Base-by-base conservation (phyloP, 805 yeast species). In the Metschnikowia koreensis region DNA sequence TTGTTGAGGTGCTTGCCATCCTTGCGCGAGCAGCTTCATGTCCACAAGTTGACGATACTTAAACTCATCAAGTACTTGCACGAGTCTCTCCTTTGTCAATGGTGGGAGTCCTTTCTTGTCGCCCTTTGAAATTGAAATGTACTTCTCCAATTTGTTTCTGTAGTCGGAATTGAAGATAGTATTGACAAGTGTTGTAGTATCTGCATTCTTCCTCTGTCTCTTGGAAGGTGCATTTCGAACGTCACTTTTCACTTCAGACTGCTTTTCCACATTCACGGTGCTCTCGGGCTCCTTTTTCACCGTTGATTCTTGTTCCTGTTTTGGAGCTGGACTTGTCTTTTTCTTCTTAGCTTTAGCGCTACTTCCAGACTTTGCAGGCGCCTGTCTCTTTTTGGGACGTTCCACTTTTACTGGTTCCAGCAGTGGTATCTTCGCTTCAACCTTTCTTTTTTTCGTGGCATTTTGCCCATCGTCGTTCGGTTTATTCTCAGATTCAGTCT, bases 81-180 rank as follows among this genome's bases (percentile, higher is more conserved):
- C 47, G n/a, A 48, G 41, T 7, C n/a, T 33, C 11, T 58, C 58
- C 44, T 51, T 55, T 2, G 59, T 55, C 27, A 62, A 44, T 6
- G 50, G 54, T 5, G 60, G 60, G 4, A 53, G 46, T 10, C 50
- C 48, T 48, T 61, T 62, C 53, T 60, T 65, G 50, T 65, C 69
- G 28, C 53, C 46, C 41, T 59, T 61, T 3, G 48, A 44, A 10
- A 40, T 26, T 3, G 48, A 38, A 28, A 39, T 47, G 10, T 45
- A 26, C 22, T 41, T 33, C 36, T 44, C 44, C 33, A 44, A 34
- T 31, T 44, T n/a, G 6, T 22, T 22, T 39, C 48, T 47, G 47
- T 67, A 69, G 51, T 61, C 51, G 7, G 51, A 44, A 46, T 62
- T 66, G 47, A 61, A 59, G 3, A 65, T 49, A 3, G 71, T 69